Percentiles rank a stretch among this genome's conserved stretches.
Evolutionary conservation across 495 filamentous ascomycete genomes (phyloP).

Genomic region (Aspergillus sparsus): DNA sequence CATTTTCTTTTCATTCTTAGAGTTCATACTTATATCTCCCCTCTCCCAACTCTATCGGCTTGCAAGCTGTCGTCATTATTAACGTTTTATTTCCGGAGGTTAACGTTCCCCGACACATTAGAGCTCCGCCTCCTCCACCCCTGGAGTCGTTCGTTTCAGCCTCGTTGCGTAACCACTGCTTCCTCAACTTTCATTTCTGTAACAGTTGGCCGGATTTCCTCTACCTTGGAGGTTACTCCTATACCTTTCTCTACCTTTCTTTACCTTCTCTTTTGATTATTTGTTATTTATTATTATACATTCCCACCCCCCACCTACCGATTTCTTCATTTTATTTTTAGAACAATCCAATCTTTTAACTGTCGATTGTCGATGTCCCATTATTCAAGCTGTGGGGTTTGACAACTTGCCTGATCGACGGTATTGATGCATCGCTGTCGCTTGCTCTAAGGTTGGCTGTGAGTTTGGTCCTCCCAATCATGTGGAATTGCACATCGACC

Average conservation of each 20-base stretch:
- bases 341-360: no score
- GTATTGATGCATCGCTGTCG: slow-evolving; percentile 7
- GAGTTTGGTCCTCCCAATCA: slow-evolving; percentile 5
- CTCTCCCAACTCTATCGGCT: neutral
- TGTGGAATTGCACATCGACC: neutral
- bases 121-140: slow-evolving; percentile 15
- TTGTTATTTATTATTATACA: no score
- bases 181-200: no score
- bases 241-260: no score
- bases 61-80: neutral
- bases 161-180: slow-evolving; percentile 17
- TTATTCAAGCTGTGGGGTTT: slow-evolving; percentile 9
- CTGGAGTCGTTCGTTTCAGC: slow-evolving; percentile 15
- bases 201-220: no score
- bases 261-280: no score
- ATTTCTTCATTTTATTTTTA: no score
- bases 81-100: slow-evolving; percentile 7
- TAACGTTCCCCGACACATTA: no score
- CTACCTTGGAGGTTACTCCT: no score
- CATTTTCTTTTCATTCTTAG: neutral
- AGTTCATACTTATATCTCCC: neutral
- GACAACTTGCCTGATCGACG: slow-evolving; percentile 12
- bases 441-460: slow-evolving; percentile 12
- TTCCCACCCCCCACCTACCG: no score
- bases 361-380: no score